phyloP scores from a whole-genome alignment of 2,329 filamentous ascomycete genomes.

The Microdochium trichocladiopsis region DNA sequence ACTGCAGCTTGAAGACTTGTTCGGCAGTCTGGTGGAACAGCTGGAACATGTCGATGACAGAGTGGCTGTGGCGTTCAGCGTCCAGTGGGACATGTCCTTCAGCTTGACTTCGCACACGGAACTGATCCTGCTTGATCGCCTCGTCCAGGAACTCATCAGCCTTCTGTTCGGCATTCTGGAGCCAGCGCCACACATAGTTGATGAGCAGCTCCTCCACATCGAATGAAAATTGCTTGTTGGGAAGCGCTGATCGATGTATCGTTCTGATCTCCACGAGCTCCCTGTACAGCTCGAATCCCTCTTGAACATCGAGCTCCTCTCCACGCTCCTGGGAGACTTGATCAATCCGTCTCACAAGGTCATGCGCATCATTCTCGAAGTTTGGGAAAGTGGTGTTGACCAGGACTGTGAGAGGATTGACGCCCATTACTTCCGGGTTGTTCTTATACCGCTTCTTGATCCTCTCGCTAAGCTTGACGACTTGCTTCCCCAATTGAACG shows the following conservation, averaged over 20 bases:
- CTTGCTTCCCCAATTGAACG: conserved; percentile 78
- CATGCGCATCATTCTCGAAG: conserved; percentile 83
- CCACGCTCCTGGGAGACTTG: conserved; percentile 61
- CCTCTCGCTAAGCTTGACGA: conserved; percentile 77
- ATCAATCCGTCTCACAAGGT: conserved; percentile 77
- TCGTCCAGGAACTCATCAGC: conserved; percentile 81
- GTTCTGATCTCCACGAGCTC: conserved; percentile 79
- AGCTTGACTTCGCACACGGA: conserved; percentile 64
- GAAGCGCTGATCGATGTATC: conserved; percentile 71
- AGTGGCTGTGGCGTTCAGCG: conserved; percentile 84
- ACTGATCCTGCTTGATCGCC: conserved; percentile 84
- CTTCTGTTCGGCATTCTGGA: conserved; percentile 70
- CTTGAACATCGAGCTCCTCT: conserved; percentile 76
- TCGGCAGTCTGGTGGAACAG: conserved; percentile 90
- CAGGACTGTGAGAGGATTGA: conserved; percentile 58
- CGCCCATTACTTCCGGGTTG: conserved; percentile 80
- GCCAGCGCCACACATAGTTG: conserved; percentile 95
- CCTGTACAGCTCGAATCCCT: conserved; percentile 90
- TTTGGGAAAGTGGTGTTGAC: conserved; percentile 80
- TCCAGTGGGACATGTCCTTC: conserved; percentile 60
- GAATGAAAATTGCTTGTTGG: conserved; percentile 71
- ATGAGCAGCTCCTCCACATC: conserved; percentile 80
- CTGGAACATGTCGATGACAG: conserved; percentile 86
- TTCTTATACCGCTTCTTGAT: conserved; percentile 90
- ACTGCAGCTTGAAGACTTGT: conserved; percentile 77